phyloP scores from a whole-genome alignment of 257 asterid genomes.

The Jasminum sambac region DNA sequence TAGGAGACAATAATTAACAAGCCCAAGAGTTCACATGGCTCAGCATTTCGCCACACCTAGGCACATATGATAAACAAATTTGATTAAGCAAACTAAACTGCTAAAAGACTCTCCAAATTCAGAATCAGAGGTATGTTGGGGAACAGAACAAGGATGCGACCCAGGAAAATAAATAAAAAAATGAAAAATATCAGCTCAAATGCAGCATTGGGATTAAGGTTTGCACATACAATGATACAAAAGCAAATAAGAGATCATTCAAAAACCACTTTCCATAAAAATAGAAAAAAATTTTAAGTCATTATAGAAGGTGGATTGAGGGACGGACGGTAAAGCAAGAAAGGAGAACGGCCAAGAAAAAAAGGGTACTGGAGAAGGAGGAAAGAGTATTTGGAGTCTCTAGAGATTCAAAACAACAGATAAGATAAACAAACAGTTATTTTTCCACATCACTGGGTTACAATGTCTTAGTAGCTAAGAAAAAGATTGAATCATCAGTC shows the following conservation, averaged over 20 bases:
- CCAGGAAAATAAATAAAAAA: neutral
- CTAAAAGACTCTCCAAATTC: neutral
- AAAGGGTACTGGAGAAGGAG: neutral
- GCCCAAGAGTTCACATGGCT: neutral
- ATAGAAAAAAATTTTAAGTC: neutral
- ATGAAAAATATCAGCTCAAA: neutral
- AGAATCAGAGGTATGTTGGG: neutral
- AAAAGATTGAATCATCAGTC: neutral
- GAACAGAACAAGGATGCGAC: neutral
- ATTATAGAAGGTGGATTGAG: neutral
- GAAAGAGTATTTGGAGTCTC: neutral
- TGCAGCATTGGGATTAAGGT: neutral
- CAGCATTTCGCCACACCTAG: slow-evolving; percentile 1
- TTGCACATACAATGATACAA: neutral
- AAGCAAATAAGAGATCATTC: neutral
- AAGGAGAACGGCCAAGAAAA: too few relatives aligned
- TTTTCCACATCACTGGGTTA: neutral
- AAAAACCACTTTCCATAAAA: neutral
- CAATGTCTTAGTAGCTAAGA: neutral
- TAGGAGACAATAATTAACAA: neutral
- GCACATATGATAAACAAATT: neutral
- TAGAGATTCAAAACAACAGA: neutral
- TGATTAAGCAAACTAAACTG: neutral
- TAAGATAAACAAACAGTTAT: neutral
- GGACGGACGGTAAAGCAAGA: neutral